Conservation (phyloP, 371 early-diverging fungal genomes). For the Mortierella sp. region DNA sequence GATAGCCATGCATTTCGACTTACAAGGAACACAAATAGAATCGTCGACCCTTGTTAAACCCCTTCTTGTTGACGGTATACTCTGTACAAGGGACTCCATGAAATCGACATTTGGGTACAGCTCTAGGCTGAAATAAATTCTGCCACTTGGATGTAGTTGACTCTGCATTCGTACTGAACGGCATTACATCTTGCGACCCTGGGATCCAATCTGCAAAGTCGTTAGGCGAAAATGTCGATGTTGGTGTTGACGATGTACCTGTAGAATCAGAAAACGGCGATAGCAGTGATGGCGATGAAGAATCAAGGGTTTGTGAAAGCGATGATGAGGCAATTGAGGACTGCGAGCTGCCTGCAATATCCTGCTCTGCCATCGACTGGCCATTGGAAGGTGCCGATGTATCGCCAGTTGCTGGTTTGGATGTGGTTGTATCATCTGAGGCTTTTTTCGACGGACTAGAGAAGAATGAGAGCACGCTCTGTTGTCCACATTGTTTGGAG, state of each 20-base stretch:
- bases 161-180: conserved; percentile 42
- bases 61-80: conserved; percentile 75
- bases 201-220: conserved; percentile 55
- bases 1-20: conserved; percentile 21
- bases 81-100: conserved; percentile 79
- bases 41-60: conserved; percentile 77
- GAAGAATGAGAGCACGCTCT: conserved; percentile 37
- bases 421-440: background rate
- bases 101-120: conserved; percentile 69
- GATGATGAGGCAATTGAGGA: background rate
- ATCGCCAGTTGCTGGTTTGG: background rate
- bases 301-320: background rate
- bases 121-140: conserved; percentile 63
- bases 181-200: conserved; percentile 27
- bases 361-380: background rate
- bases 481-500: conserved; percentile 21
- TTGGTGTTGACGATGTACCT: background rate
- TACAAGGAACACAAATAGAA: conserved; percentile 82
- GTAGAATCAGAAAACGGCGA: conserved; percentile 8
- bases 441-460: conserved; percentile 17
- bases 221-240: conserved; percentile 27
- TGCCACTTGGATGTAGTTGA: conserved; percentile 68
- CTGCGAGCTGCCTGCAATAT: background rate
- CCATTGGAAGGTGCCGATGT: background rate
- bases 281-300: background rate